Conservation (phyloP, 768 basidiomycete genomes). For the Kwoniella dejecticola region DNA sequence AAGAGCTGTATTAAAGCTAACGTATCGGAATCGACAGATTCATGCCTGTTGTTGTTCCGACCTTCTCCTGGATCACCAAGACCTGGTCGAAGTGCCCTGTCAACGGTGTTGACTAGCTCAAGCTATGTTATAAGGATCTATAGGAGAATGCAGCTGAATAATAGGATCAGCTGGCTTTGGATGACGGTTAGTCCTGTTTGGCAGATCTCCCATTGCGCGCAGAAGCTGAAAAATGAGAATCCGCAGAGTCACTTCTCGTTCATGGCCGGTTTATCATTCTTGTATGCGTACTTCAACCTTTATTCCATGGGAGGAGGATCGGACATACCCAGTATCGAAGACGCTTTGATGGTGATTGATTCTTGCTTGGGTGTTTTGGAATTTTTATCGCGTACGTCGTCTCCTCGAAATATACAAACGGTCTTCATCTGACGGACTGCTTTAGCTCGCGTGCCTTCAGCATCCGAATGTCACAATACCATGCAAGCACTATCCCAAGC, state of each 20-base stretch:
- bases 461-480: slow-evolving; percentile 41
- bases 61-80: slow-evolving; percentile 55
- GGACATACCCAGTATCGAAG: slow-evolving; percentile 52
- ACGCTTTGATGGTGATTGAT: slow-evolving; percentile 54
- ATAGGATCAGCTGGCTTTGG: slow-evolving; percentile 56
- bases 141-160: slow-evolving; percentile 54
- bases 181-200: slow-evolving; percentile 47
- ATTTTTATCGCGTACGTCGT: slow-evolving; percentile 52
- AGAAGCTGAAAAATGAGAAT: background rate
- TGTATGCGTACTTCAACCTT: slow-evolving; percentile 56
- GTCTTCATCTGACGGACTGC: slow-evolving; percentile 5
- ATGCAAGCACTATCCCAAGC: slow-evolving; percentile 38
- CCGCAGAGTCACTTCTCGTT: slow-evolving; percentile 53
- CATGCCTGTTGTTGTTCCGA: slow-evolving; percentile 54
- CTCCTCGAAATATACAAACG: background rate
- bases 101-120: slow-evolving; percentile 54
- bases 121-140: slow-evolving; percentile 57
- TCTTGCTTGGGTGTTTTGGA: slow-evolving; percentile 54
- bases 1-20: background rate
- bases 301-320: slow-evolving; percentile 51
- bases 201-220: background rate
- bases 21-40: slow-evolving; percentile 35
- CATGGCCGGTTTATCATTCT: slow-evolving; percentile 56
- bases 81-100: slow-evolving; percentile 51
- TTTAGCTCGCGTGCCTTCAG: slow-evolving; percentile 41